A percentile compares a stretch with the other conserved stretches of the same genome.
These are phyloP conservation scores for Ophidiomyces ophidiicola DNA, from an alignment of 2,329 filamentous ascomycete genomes.

Conservation along the genomic window DNA sequence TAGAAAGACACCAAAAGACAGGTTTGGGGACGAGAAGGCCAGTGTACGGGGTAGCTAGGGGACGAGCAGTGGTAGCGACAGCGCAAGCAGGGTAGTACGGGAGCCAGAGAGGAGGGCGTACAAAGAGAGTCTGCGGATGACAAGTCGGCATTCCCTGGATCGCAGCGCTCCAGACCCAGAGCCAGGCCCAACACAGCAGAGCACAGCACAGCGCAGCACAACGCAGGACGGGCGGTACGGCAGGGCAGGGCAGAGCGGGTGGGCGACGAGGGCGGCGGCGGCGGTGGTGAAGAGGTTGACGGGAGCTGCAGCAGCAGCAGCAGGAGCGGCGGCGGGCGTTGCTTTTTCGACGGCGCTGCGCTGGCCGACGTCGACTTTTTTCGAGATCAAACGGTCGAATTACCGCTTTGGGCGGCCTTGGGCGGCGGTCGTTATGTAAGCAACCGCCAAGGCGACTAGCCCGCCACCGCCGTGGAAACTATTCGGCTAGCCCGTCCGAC, in stretches of 20 bases:
- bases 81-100: conserved; percentile 15
- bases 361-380: background rate
- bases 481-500: background rate
- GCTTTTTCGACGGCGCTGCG: background rate
- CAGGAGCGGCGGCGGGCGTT: background rate
- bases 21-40: background rate
- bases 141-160: conserved; percentile 11
- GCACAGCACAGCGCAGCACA: conserved; percentile 1
- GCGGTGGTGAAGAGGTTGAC: background rate
- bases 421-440: conserved; percentile 4
- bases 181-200: too few relatives aligned
- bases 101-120: conserved; percentile 15
- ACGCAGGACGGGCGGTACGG: background rate
- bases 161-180: conserved; percentile 8
- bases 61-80: conserved; percentile 5
- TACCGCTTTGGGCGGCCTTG: conserved; percentile 8
- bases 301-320: background rate
- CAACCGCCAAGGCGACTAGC: conserved; percentile 3
- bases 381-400: conserved; percentile 9
- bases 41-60: background rate
- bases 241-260: background rate
- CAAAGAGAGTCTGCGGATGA: conserved; percentile 14
- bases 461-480: conserved; percentile 4
- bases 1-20: background rate
- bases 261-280: background rate